phyloP scores from a whole-genome alignment of 2,329 filamentous ascomycete genomes.

The Teratosphaeria viscida region DNA sequence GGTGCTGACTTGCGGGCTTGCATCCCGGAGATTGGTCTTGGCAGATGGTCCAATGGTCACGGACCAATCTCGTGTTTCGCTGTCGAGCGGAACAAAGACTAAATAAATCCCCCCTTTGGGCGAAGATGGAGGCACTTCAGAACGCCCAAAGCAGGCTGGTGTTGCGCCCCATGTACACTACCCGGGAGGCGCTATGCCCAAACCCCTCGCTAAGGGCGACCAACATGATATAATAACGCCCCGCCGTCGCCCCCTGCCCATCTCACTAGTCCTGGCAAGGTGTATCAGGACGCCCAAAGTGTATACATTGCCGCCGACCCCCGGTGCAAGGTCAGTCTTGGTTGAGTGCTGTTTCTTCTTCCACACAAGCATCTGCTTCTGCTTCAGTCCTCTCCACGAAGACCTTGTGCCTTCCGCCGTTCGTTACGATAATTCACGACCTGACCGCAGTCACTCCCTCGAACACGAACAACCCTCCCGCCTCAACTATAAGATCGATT shows the following conservation, averaged over 20 bases:
- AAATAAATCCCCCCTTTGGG: neutral
- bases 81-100: neutral
- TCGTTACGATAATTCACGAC: slow-evolving; percentile 10
- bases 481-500: neutral
- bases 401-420: slow-evolving; percentile 17
- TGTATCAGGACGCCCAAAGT: neutral
- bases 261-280: neutral
- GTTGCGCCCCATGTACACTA: neutral
- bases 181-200: neutral
- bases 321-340: neutral
- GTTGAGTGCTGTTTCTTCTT: neutral
- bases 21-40: neutral
- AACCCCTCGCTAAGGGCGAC: too few species aligned
- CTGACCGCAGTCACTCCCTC: slow-evolving; percentile 21
- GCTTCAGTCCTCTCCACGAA: slow-evolving; percentile 1
- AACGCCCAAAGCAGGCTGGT: neutral
- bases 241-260: neutral
- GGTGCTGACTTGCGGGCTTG: neutral
- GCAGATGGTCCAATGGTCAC: neutral
- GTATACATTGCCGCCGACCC: neutral
- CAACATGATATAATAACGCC: neutral
- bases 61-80: neutral
- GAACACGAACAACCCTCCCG: neutral
- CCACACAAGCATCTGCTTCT: slow-evolving; percentile 8
- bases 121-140: neutral